A percentile compares a stretch with the other conserved stretches of the same genome.
phyloP scores from a whole-genome alignment of 2,329 filamentous ascomycete genomes.

The Sclerotinia nivalis region DNA sequence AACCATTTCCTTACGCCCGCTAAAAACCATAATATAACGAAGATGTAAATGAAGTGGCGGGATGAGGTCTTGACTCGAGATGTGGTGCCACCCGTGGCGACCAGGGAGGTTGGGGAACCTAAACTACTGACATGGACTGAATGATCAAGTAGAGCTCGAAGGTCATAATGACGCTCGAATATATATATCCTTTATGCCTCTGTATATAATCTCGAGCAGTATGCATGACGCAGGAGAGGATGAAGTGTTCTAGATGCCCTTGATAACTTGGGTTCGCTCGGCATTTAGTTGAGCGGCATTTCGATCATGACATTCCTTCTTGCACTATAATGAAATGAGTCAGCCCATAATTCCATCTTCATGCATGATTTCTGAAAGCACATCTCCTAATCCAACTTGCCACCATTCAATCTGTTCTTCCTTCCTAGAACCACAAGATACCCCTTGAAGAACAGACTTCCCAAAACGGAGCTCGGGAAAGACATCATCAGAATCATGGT shows the following conservation, averaged over 20 bases:
- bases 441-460: conserved; percentile 32
- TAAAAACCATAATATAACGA: not conserved
- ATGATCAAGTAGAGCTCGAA: not conserved
- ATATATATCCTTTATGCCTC: not conserved
- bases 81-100: not conserved
- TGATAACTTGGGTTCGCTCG: conserved; percentile 92
- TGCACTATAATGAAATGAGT: conserved; percentile 60
- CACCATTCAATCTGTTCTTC: conserved; percentile 37
- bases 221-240: not conserved
- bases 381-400: conserved; percentile 45
- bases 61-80: not conserved
- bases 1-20: conserved; percentile 18
- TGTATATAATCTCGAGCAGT: not conserved
- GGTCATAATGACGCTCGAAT: not conserved
- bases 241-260: conserved; percentile 67
- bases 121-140: not conserved
- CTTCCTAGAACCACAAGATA: not conserved
- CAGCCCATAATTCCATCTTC: conserved; percentile 8
- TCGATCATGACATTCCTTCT: conserved; percentile 92
- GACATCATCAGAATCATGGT: conserved; percentile 21
- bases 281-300: conserved; percentile 91
- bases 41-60: conserved; percentile 1
- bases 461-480: no score
- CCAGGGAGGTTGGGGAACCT: not conserved
- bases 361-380: conserved; percentile 43